Base-by-base conservation (phyloP, 2,329 filamentous ascomycete genomes). In the Colletotrichum coccodes region DNA sequence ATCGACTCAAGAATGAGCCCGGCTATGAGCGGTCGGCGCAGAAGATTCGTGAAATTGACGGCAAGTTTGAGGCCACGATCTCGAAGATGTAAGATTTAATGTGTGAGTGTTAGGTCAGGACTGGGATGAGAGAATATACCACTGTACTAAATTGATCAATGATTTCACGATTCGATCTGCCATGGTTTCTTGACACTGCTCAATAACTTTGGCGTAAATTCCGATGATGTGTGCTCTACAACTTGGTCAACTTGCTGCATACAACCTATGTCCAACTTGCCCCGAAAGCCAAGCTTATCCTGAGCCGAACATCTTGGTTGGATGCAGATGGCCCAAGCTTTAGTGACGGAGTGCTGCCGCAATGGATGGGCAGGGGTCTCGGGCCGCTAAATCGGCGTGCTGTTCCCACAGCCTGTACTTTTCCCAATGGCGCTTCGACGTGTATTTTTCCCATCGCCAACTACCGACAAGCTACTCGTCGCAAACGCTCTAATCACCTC, bases 31-130 rank as follows among this genome's bases (percentile, higher is more conserved):
- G 72, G 72, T 84, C 85, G 18, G 76, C 83, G 53, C 80, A 82
- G 69, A 86, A 84, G 80, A 82, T 89, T 58, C 78, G 82, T 74
- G 80, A 84, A 72, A 78, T 87, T 30, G 86, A 87, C 68, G 83
- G 83, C 21, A 74, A 76, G 30, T 80, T 78, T 68, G 61, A 71
- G 44, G 42, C 71, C 9, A 70, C 67, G 3, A 58, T 70, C 7
- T 67, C 67, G 8, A 40, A 44, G 12, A 66, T 70, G 44, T 57
- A 58, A 52, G 12, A 26, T 26, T 46, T 14, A 34, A 28, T 8
- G 23, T 26, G 18, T 32, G 54, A n/a, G 23, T 4, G 23, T n/a
- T 26, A 38, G 32, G 28, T 9, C 18, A 47, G 42, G 11, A 44
- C 38, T 38, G 40, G 21, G 42, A 54, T 47, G 32, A 36, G 44